Base-by-base conservation (phyloP, 2,329 filamentous ascomycete genomes). In the Penicillium frequentans region DNA sequence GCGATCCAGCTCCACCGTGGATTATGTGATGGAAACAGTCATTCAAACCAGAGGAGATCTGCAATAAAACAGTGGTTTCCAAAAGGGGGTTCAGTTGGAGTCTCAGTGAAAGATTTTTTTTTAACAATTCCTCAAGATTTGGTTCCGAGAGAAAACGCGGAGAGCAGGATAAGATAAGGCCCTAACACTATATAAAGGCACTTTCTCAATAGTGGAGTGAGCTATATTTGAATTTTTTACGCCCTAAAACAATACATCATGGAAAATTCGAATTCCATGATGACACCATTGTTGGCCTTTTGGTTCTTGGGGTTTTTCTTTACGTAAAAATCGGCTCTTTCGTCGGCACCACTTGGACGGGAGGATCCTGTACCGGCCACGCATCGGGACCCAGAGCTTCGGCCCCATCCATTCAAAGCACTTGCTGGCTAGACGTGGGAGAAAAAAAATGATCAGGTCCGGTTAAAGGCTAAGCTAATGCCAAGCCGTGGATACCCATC, bases 241-340 rank as follows among this genome's bases (percentile, higher is more conserved):
- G 31, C 35, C n/a, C 35, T 39, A 14, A 11, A 3, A 19, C 35
- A 39, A 39, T 39, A 39, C 16, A 37, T 37, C 9, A 23, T 24
- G n/a, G 9, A 29, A 29, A 47, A 23, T 10, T 27, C 26, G 46
- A 16, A 23, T 14, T 14, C 13, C 10, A 33, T 14, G 29, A 60
- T 63, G 58, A 65, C 64, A 60, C 51, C 57, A 59, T 61, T 47
- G 55, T 50, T 29, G 13, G 14, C 14, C 39, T 52, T 39, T 26
- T 44, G 16, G 23, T 44, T 31, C 48, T 31, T 26, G 42, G 52
- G 55, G 39, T 61, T 72, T 72, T 73, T 49, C 71, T 74, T 76
- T 76, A 76, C 74, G 74, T 76, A 76, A 76, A 76, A 76, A 73
- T 72, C 64, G 67, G 65, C 61, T 66, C 60, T 60, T 59, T 42